Evolutionary conservation across 768 basidiomycete genomes (phyloP).

Genomic region (Tulasnella calospora): DNA sequence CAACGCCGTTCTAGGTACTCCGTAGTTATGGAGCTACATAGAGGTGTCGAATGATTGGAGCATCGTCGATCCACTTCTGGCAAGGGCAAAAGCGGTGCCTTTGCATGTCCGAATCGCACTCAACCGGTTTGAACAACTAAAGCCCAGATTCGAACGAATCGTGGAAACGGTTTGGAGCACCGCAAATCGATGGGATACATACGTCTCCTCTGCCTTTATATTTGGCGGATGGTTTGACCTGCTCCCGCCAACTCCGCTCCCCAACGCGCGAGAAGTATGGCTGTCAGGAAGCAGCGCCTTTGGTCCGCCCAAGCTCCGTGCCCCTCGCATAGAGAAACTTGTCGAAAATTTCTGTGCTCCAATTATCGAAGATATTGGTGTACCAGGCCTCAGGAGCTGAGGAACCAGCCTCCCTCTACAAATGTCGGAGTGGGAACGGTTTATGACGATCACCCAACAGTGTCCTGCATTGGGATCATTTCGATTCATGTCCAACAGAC

Average conservation of each 20-base stretch:
- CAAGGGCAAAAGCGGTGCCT: not conserved
- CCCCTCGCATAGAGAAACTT: not conserved
- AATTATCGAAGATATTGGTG: not conserved
- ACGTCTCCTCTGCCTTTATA: too few species aligned
- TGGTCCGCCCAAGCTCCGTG: not conserved
- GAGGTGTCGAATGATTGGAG: not conserved
- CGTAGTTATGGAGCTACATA: not conserved
- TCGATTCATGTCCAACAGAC: not conserved
- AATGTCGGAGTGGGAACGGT: not conserved
- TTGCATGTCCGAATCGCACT: not conserved
- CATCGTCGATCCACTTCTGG: not conserved
- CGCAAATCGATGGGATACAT: not conserved
- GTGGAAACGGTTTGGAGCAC: not conserved
- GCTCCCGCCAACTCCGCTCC: not conserved
- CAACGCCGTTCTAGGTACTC: not conserved
- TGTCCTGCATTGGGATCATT: not conserved
- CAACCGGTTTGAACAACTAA: not conserved
- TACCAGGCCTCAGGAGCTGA: not conserved
- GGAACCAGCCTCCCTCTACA: rapidly evolving
- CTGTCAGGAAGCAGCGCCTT: not conserved
- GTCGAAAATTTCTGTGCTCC: not conserved
- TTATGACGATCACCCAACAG: not conserved
- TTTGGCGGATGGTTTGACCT: not conserved
- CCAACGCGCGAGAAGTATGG: not conserved
- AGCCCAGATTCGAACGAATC: not conserved